A percentile compares a stretch with the other conserved stretches of the same genome.
Conservation (phyloP, 1,139 yeast species). For the Debaryomyces robertsiae region DNA sequence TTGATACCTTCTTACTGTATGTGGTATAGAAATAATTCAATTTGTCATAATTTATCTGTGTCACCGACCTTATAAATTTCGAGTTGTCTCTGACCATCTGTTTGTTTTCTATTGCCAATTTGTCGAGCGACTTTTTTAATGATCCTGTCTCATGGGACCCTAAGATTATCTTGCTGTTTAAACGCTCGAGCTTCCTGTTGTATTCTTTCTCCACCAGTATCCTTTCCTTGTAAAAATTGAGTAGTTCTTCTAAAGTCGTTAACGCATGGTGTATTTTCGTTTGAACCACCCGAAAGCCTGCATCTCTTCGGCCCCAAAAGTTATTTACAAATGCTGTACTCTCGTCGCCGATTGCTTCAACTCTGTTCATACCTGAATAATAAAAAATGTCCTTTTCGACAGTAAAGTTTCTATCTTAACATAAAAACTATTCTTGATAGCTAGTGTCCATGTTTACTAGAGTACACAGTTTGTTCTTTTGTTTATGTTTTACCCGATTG, state of each 20-base stretch:
- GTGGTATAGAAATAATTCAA: conserved; percentile 32
- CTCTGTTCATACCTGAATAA: conserved; percentile 8
- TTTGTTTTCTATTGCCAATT: conserved; percentile 53
- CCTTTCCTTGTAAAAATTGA: conserved; percentile 51
- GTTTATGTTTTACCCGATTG: conserved; percentile 19
- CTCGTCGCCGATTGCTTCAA: conserved; percentile 6
- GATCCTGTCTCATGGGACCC: conserved; percentile 66
- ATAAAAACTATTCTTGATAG: conserved; percentile 5
- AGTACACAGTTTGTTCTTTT: conserved; percentile 7
- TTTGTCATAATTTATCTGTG: conserved; percentile 38
- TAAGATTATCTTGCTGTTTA: conserved; percentile 49
- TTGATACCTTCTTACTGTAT: conserved; percentile 35
- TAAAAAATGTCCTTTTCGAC: no score
- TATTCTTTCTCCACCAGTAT: conserved; percentile 74
- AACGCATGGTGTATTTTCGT: conserved; percentile 36
- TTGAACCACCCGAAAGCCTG: conserved; percentile 36
- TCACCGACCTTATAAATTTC: conserved; percentile 36
- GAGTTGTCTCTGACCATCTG: conserved; percentile 36
- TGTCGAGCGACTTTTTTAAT: conserved; percentile 60
- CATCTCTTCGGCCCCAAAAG: conserved; percentile 47
- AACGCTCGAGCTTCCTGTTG: conserved; percentile 50
- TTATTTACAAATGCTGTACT: conserved; percentile 36
- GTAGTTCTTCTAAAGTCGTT: conserved; percentile 43
- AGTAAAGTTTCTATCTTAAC: background rate
- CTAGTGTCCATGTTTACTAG: conserved; percentile 3